Base-by-base conservation (phyloP, 352 stramenopile genomes). In the Phytophthora tubulina region DNA sequence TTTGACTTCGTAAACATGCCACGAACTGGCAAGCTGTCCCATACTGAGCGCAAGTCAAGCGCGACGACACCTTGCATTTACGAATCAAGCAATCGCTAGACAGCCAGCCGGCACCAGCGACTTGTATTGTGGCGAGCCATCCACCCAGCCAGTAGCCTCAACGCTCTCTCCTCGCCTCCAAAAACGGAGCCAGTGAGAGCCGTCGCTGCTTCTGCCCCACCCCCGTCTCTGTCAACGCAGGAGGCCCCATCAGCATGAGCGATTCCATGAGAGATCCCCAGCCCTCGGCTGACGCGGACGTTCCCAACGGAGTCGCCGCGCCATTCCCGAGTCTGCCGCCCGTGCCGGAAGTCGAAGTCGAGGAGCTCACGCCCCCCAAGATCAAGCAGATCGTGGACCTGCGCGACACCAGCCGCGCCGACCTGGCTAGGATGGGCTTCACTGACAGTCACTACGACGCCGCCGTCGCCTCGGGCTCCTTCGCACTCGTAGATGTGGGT, bases 241-340 rank as follows among this genome's bases (percentile, higher is more conserved):
- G 11, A 39, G 38, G n/a, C 50, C 56, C 70, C 70, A 77, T 77
- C 70, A 60, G 50, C 57, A 79, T 76, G 72, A 79, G 63, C 72
- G 67, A 63, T 71, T 78, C 68, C 54, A 33, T 27, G n/a, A 59
- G 35, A 54, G 49, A 73, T 63, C 31, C 59, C 62, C 60, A 75
- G 60, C 50, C 62, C 61, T 64, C 36, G 10, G n/a, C 17, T 65
- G 72, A 75, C 71, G 67, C 71, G 13, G 53, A 48, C 45, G 39
- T 27, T 27, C 21, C 21, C 21, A 27, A 27, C 21, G 21, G 21
- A 27, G 21, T 32, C 30, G 33, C 17, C 7, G 8, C 46, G 48
- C 46, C 61, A 71, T 70, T 76, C 38, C 17, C 63, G 13, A 76
- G 55, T 75, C 60, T 79, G 42, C 63, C 58, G 58, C 21, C 69